Base-by-base conservation (phyloP, 1,139 yeast species). In the Maudiozyma humilis region DNA sequence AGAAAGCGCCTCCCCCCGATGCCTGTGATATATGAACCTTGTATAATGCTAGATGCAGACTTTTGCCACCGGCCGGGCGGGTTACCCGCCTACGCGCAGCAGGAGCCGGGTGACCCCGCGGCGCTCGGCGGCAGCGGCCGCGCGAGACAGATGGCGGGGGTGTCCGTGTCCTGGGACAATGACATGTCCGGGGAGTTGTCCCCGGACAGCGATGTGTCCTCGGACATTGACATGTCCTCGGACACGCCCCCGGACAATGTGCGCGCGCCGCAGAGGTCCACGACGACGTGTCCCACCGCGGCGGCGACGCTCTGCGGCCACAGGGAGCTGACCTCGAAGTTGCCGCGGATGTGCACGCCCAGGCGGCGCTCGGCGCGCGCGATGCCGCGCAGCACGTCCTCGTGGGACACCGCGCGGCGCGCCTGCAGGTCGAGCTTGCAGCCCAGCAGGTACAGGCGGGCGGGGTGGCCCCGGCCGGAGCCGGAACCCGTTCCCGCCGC, bases 361-460 rank as follows among this genome's bases (percentile, higher is more conserved):
- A 49, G 53, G 19, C 45, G 47, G n/a, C 46, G 38, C 41, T 60
- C 57, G 13, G 54, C 49, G 27, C 48, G 48, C 15, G 47, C 47
- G 17, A 61, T 54, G 29, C 51, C 49, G 5, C 50, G 47, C 20
- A 57, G 37, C 3, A 62, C 60, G 41, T 60, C 59, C 25, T 57
- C 59, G 37, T 60, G 64, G 1, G 55, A 55, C 13, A 62, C 65
- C 44, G 59, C 48, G 36, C 66, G 48, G 16, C 56, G 51, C 34
- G 55, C 50, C 39, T 55, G 57, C 3, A 57, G 51, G 54, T 71
- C 75, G 20, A 66, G 53, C 49, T 71, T 71, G 52, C 69, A 70
- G 3, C 73, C 75, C 13, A 71, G 65, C 10, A 71, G 54, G 47
- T 68, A 71, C 44, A 69, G 63, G 40, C 63, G 56, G 2, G 64